Evolutionary conservation across 2,329 filamentous ascomycete genomes (phyloP).

Genomic region (Aspergillus chevalieri): DNA sequence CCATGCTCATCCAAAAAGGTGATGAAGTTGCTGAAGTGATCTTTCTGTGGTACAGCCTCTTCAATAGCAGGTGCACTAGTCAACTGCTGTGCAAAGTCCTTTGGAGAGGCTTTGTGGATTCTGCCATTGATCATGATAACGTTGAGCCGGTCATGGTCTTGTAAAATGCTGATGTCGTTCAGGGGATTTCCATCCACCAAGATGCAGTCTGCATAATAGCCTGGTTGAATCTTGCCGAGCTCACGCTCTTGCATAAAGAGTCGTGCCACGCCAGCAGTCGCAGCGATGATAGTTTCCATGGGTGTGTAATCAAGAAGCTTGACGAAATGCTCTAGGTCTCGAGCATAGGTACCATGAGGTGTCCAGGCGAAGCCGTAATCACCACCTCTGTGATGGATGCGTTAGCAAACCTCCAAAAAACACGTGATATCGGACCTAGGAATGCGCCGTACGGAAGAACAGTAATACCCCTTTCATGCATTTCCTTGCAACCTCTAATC

Average conservation of each 20-base stretch:
- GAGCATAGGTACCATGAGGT: slow-evolving; percentile 45
- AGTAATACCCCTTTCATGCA: slow-evolving; percentile 32
- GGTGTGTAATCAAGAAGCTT: slow-evolving; percentile 42
- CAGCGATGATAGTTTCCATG: slow-evolving; percentile 40
- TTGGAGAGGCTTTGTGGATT: slow-evolving; percentile 37
- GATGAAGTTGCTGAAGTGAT: background rate
- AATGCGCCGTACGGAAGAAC: slow-evolving; percentile 37
- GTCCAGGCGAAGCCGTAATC: slow-evolving; percentile 47
- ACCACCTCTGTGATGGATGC: slow-evolving; percentile 7
- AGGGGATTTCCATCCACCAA: slow-evolving; percentile 44
- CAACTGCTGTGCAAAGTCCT: slow-evolving; percentile 1
- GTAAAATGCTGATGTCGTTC: slow-evolving; percentile 37
- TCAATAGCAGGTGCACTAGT: too few species aligned
- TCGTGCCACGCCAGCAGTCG: slow-evolving; percentile 37
- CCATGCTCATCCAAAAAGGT: background rate
- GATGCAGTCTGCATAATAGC: slow-evolving; percentile 42
- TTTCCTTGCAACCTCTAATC: slow-evolving; percentile 10
- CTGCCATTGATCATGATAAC: slow-evolving; percentile 46
- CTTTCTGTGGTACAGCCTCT: background rate
- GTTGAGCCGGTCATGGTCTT: slow-evolving; percentile 40
- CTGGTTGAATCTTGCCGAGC: slow-evolving; percentile 39
- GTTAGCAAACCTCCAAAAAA: background rate
- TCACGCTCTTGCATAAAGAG: slow-evolving; percentile 35
- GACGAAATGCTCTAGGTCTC: slow-evolving; percentile 44
- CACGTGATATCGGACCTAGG: background rate